Evolutionary conservation across 176 grass and related monocot species (phyloP), one percentile per base, ranked within the genome.

Genomic region (Dactylis glomerata): DNA sequence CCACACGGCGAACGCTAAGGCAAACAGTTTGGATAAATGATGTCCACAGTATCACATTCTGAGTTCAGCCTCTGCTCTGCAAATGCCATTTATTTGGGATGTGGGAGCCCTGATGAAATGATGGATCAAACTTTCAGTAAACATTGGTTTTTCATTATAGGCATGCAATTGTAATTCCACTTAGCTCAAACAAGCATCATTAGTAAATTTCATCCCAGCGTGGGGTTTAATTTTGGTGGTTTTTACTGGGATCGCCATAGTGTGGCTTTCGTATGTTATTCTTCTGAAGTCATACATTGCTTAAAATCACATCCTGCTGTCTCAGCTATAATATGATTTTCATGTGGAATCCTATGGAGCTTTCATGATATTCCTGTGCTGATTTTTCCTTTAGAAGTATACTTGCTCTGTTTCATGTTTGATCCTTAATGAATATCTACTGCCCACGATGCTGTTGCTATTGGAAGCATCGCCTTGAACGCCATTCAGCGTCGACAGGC

Each of bases 401-500:
- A 66, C 1, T 1, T 52, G 82, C 49, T 22, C 73, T 22, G 50
- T 63, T 73, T 46, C 42, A 46, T 78, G 27, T 75, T 61, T 88
- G 34, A 81, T 89, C 89, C 91, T 98, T 98, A 89, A 98, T 62
- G 10, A 82, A 78, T 37, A 51, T 32, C 83, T 80, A 98, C 96
- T 77, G 77, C 86, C 76, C 96, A 98, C 83, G 91, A 95, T 44
- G 90, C 84, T 66, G 71, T 98, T 73, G 36, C 80, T 19, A 85
- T 63, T 68, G 93, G 88, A 73, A 90, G 81, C 82, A 89, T 98
- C 52, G 93, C 93, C 44, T 77, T 98, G 58, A 98, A 98, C 81
- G 96, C 96, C 62, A 94, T 98, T 75, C 96, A 98, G 64, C 89
- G 96, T 72, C 86, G 93, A 17, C 93, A 98, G 81, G 80, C 93